Conservation (phyloP, 306 rosid genomes). For the Castanopsis chinensis region DNA sequence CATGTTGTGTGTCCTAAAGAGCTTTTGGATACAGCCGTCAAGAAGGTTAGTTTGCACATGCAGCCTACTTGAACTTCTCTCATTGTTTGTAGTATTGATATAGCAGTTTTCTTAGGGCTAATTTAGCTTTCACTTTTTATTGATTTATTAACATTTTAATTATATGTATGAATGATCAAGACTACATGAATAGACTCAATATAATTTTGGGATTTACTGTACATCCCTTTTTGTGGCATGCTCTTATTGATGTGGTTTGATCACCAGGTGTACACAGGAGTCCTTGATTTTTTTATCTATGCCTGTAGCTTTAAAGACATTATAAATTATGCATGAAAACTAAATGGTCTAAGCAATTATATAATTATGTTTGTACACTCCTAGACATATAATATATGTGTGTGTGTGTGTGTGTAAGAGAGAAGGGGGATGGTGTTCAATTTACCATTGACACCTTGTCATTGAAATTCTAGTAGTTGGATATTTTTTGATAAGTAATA, state of each 20-base stretch:
- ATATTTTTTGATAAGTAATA: too few relatives aligned
- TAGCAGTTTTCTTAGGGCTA: slow-evolving; percentile 3
- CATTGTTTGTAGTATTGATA: slow-evolving; percentile 4
- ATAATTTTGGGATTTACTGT: background rate
- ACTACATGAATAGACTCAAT: background rate
- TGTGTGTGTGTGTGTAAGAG: background rate
- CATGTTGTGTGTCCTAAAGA: slow-evolving; percentile 59
- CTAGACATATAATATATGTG: background rate
- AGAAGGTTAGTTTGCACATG: slow-evolving; percentile 59
- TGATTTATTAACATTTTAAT: background rate
- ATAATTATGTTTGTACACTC: background rate
- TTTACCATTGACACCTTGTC: background rate
- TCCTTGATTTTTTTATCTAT: background rate
- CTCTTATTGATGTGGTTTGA: background rate
- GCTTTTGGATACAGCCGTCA: slow-evolving; percentile 55
- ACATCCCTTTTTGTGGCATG: background rate
- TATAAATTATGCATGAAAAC: background rate
- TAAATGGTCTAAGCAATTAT: background rate
- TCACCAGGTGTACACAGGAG: background rate
- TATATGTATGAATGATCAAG: background rate
- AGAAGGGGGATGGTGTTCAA: background rate
- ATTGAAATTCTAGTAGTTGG: background rate
- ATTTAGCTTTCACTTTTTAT: slow-evolving; percentile 6
- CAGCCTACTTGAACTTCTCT: slow-evolving; percentile 8
- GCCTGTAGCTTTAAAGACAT: background rate